Conservation (phyloP, 2,329 filamentous ascomycete genomes). For the Emergomyces pasteurianus region DNA sequence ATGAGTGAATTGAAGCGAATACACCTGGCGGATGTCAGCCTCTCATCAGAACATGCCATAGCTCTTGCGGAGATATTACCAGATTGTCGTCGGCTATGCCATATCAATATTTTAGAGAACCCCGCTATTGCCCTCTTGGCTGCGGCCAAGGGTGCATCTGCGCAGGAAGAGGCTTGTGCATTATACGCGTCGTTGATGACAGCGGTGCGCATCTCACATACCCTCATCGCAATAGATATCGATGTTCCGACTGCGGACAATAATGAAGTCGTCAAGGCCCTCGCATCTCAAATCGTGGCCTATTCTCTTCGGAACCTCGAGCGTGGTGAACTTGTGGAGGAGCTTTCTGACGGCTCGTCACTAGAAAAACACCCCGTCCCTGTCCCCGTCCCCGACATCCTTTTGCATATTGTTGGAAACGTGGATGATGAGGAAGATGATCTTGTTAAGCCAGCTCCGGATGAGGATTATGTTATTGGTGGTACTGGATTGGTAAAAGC, state of each 20-base stretch:
- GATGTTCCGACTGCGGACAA: constrained; percentile 71
- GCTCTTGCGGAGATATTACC: constrained; percentile 81
- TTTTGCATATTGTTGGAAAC: constrained; percentile 76
- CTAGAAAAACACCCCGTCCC: constrained; percentile 35
- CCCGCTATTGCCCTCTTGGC: constrained; percentile 50
- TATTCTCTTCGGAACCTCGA: constrained; percentile 92
- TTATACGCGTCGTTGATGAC: constrained; percentile 85
- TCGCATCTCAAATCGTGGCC: constrained; percentile 88
- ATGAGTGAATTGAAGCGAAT: constrained; percentile 68
- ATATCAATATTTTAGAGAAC: constrained; percentile 81
- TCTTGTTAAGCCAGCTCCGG: constrained; percentile 57
- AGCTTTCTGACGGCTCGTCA: constrained; percentile 32
- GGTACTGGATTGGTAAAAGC: constrained; percentile 93
- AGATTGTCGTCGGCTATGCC: constrained; percentile 67
- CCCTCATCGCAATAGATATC: constrained; percentile 80
- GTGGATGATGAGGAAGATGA: constrained; percentile 39
- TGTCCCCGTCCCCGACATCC: constrained; percentile 66
- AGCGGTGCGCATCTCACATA: constrained; percentile 69
- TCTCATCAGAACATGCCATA: constrained; percentile 81
- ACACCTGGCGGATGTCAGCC: constrained; percentile 71
- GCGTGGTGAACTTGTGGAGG: constrained; percentile 55
- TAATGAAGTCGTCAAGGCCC: constrained; percentile 81
- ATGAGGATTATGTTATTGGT: constrained; percentile 91
- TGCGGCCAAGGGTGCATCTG: constrained; percentile 64
- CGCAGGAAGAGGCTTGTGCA: constrained; percentile 86